Evolutionary conservation across 108 stramenopile genomes (phyloP).

Genomic region (Nitzschia palea): DNA sequence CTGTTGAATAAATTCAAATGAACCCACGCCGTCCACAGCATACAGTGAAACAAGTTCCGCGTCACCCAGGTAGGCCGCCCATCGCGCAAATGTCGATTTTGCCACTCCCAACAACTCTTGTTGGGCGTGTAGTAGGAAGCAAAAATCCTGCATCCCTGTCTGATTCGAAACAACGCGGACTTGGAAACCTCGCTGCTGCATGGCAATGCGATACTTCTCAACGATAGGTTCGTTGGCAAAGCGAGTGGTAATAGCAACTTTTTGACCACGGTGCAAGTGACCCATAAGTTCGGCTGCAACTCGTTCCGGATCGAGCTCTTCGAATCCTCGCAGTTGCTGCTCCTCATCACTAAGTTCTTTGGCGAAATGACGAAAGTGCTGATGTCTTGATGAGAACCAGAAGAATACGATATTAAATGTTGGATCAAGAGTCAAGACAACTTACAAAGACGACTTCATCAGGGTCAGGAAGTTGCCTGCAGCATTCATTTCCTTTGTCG

Average conservation of each 20-base stretch:
- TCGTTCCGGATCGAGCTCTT: constrained; percentile 43
- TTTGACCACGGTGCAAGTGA: constrained; percentile 38
- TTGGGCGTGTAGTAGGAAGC: constrained; percentile 44
- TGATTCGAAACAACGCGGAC: constrained; percentile 38
- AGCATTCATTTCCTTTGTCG: constrained; percentile 22
- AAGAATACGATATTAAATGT: neutral
- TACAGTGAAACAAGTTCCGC: constrained; percentile 33
- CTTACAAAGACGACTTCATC: constrained; percentile 47
- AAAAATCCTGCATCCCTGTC: constrained; percentile 54
- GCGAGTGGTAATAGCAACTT: constrained; percentile 43
- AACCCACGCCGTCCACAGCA: constrained; percentile 23
- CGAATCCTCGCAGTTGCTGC: constrained; percentile 34
- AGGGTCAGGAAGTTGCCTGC: constrained; percentile 29
- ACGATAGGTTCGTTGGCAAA: constrained; percentile 22
- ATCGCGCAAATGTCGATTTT: constrained; percentile 40
- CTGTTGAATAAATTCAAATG: constrained; percentile 7
- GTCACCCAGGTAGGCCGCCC: constrained; percentile 55
- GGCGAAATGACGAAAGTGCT: constrained; percentile 52
- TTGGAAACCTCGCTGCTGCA: constrained; percentile 30
- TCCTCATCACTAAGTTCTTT: constrained; percentile 34
- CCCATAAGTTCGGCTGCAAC: constrained; percentile 25
- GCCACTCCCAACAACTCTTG: constrained; percentile 37
- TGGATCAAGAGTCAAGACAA: neutral
- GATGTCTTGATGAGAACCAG: neutral
- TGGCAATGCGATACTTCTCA: constrained; percentile 25